Evolutionary conservation across 805 yeast species (phyloP), one percentile per base, ranked within the genome.

Genomic region (Hagleromyces aurorensis): DNA sequence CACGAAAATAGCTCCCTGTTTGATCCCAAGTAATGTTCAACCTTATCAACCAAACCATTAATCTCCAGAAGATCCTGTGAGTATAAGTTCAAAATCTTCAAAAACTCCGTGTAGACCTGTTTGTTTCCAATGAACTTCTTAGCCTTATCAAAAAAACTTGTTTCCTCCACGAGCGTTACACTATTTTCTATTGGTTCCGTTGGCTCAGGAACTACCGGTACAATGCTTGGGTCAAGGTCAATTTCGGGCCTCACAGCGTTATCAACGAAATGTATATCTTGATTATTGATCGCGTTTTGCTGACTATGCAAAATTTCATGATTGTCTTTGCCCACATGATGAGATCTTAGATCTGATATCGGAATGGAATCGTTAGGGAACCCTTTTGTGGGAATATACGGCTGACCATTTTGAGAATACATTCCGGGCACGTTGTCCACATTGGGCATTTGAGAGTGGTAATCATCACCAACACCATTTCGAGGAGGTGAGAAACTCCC

Each of bases 61-160:
- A 80, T 78, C 51, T 85, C 96, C 41, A 91, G 79, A 34, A 91
- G 75, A 47, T 86, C 95, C 52, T 87, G 95, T 3, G 95, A 80
- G 49, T 75, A 91, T 45, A 91, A 64, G 46, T 89, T 85, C 43
- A 91, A 62, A 34, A 89, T 67, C 55, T 93, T 93, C 54, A 91
- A 65, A 55, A 91, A 91, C 61, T 91, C 98, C 44, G 81, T 81
- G 57, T 91, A 91, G 8, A 85, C 72, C 55, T 81, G 94, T 52
- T 85, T 87, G 55, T 83, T 85, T 13, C 86, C 86, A 47, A 91
- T 76, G 5, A 77, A 77, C 52, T 81, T 83, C 61, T 89, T 89
- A 19, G 84, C 95, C 50, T 78, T 80, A 55, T 91, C 97, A 50
- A 91, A 91, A 53, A 91, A 91, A 6, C 77, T 69, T 21, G 91